A percentile compares a stretch with the other conserved stretches of the same genome.
Conservation (phyloP, 179 eudicot species). For the Kewa caespitosa region DNA sequence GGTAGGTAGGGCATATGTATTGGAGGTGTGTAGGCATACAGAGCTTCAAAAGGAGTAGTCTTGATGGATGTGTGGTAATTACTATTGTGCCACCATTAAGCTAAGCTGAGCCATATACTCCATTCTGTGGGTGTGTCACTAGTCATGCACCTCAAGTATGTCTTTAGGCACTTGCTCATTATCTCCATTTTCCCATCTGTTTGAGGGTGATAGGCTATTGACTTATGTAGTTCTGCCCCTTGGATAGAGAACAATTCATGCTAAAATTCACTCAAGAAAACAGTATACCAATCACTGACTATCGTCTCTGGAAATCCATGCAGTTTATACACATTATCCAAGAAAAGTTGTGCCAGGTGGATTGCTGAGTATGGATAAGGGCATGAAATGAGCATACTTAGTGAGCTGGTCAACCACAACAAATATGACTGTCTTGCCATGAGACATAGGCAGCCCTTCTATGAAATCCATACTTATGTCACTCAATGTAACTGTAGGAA, state of each 20-base stretch:
- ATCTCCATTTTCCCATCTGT: background rate
- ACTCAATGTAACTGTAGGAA: background rate
- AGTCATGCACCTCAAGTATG: conserved; percentile 1
- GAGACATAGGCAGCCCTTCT: background rate
- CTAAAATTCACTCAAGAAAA: background rate
- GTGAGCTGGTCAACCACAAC: background rate
- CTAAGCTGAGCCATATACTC: background rate
- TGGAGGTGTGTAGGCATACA: background rate
- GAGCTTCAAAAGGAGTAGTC: background rate
- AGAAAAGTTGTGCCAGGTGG: background rate
- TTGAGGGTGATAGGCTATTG: background rate
- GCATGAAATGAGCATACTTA: background rate
- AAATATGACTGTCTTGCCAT: background rate
- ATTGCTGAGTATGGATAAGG: background rate
- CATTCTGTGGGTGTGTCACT: background rate
- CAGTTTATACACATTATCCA: background rate
- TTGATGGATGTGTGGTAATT: background rate
- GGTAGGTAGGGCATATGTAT: background rate
- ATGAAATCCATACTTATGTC: background rate
- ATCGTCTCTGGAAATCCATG: background rate
- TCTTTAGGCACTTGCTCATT: background rate
- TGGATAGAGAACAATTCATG: background rate
- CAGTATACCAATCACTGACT: background rate
- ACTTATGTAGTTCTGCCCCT: background rate
- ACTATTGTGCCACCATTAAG: conserved; percentile 12